Conservation (phyloP, 352 stramenopile genomes). For the Globisporangium polare region DNA sequence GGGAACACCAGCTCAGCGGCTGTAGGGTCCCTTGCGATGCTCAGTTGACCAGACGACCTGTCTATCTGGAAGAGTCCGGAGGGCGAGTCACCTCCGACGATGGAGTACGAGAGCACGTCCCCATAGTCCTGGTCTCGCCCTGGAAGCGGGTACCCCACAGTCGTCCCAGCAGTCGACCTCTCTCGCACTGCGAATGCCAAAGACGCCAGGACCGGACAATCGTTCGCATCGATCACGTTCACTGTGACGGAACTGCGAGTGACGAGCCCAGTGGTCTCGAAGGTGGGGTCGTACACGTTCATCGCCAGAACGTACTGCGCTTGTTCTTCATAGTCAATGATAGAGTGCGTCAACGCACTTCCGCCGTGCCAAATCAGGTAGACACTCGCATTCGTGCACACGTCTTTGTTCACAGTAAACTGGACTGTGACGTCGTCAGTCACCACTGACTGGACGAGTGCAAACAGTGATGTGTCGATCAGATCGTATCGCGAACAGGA, state of each 20-base stretch:
- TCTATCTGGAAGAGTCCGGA: conserved; percentile 41
- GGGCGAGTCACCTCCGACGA: conserved; percentile 22
- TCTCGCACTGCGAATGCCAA: conserved; percentile 45
- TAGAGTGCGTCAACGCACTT: not conserved
- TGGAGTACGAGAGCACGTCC: conserved; percentile 42
- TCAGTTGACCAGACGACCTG: conserved; percentile 39
- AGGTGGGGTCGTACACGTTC: conserved; percentile 30
- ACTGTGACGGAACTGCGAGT: conserved; percentile 25
- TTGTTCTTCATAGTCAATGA: conserved; percentile 34
- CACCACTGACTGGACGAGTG: not conserved
- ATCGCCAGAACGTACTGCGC: conserved; percentile 30
- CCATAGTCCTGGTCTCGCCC: conserved; percentile 46
- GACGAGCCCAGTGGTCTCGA: conserved; percentile 24
- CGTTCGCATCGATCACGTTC: conserved; percentile 44
- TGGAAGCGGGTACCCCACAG: conserved; percentile 49
- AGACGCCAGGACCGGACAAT: conserved; percentile 41
- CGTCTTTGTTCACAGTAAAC: not conserved
- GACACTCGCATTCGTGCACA: conserved; percentile 3
- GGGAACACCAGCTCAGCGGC: conserved; percentile 37
- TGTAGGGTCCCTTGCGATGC: conserved; percentile 23
- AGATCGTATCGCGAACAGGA: conserved; percentile 51
- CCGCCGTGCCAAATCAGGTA: conserved; percentile 5
- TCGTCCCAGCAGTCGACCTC: conserved; percentile 18
- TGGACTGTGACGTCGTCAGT: not conserved
- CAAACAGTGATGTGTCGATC: conserved; percentile 12